Conservation (phyloP, 306 rosid species). For the Prinsepia uniflora region DNA sequence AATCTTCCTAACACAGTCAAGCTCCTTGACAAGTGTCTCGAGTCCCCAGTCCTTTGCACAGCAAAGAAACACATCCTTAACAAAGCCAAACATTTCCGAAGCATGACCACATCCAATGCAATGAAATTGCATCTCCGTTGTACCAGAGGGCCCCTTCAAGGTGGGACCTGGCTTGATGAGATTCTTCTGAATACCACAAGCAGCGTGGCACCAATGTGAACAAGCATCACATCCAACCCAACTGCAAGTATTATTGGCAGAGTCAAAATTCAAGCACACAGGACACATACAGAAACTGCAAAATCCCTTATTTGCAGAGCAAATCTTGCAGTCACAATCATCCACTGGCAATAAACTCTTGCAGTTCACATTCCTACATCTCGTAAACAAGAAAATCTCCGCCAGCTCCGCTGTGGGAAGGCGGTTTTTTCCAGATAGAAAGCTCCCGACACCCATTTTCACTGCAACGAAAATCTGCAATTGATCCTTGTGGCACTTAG, state of each 20-base stretch:
- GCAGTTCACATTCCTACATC: conserved; percentile 80
- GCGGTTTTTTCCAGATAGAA: conserved; percentile 48
- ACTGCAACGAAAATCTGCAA: conserved; percentile 67
- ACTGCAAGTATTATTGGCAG: conserved; percentile 88
- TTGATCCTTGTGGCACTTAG: conserved; percentile 66
- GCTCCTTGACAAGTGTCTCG: conserved; percentile 81
- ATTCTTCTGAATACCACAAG: conserved; percentile 78
- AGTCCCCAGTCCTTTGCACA: conserved; percentile 95
- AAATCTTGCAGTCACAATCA: conserved; percentile 94
- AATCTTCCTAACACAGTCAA: conserved; percentile 79
- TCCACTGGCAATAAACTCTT: conserved; percentile 75
- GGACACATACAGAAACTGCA: conserved; percentile 98
- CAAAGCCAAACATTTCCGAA: conserved; percentile 98
- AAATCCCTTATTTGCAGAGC: conserved; percentile 77
- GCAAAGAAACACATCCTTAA: conserved; percentile 75
- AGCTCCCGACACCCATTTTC: conserved; percentile 75
- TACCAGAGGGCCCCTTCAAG: conserved; percentile 86
- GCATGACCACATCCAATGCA: conserved; percentile 90
- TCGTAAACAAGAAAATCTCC: conserved; percentile 72
- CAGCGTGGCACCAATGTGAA: conserved; percentile 98
- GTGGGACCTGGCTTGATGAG: conserved; percentile 87
- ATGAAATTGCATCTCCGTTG: conserved; percentile 88
- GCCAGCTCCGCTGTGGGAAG: conserved; percentile 51
- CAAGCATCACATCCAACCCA: conserved; percentile 99
- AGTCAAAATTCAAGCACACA: conserved; percentile 88